These are phyloP conservation scores for Lithospermum erythrorhizon DNA, from an alignment of 257 asterid genomes.

Conservation along the genomic window DNA sequence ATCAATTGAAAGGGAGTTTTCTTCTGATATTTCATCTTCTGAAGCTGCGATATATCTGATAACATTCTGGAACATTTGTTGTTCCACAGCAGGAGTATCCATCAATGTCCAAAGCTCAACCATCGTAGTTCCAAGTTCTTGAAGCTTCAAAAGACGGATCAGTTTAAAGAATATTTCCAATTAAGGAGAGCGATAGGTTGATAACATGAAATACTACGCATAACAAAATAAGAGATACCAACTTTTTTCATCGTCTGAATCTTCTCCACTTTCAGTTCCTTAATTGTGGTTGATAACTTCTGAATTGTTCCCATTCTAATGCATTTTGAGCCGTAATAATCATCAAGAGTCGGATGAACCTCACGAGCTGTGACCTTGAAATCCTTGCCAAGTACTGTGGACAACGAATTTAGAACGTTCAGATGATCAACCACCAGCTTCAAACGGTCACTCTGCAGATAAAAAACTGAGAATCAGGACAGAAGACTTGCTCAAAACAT, in stretches of 20 bases:
- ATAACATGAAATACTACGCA: conserved; percentile 1
- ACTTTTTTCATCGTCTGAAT: conserved; percentile 66
- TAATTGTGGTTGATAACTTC: conserved; percentile 36
- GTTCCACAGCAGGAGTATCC: conserved; percentile 78
- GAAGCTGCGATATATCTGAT: conserved; percentile 53
- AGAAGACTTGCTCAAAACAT: neutral
- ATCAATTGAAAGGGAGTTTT: conserved; percentile 50
- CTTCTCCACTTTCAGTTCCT: conserved; percentile 45
- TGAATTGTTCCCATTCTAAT: conserved; percentile 43
- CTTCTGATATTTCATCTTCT: conserved; percentile 60
- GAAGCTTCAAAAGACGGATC: conserved; percentile 43
- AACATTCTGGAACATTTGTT: conserved; percentile 48
- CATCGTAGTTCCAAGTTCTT: conserved; percentile 72
- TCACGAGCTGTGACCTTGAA: conserved; percentile 38
- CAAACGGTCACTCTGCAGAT: conserved; percentile 50
- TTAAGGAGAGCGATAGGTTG: neutral
- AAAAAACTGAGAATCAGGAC: conserved; percentile 4
- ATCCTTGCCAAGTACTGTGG: conserved; percentile 73
- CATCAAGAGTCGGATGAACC: conserved; percentile 57
- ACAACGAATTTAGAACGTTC: conserved; percentile 38
- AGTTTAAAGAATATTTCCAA: conserved; percentile 8
- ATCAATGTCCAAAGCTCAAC: conserved; percentile 84
- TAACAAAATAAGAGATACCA: conserved; percentile 8
- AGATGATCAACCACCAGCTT: conserved; percentile 49
- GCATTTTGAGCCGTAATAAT: conserved; percentile 30